Evolutionary conservation across 2,329 filamentous ascomycete species (phyloP).

Genomic region (Thielaviopsis punctulata): DNA sequence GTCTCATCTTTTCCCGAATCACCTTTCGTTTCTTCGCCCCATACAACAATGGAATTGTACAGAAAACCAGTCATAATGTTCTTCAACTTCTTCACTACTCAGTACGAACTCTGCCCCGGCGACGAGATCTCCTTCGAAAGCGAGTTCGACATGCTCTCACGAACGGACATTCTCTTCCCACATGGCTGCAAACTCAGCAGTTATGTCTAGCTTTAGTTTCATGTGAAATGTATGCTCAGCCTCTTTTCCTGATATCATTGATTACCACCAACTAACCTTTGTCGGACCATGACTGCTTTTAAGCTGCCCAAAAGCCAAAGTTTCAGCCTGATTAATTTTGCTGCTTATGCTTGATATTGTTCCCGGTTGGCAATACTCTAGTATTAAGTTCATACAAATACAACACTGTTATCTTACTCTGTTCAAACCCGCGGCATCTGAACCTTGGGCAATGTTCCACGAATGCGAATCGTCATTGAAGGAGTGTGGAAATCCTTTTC

Average conservation of each 20-base stretch:
- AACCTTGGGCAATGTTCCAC: conserved; percentile 14
- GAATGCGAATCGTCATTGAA: conserved; percentile 4
- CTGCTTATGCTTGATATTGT: neutral
- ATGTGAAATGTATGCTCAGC: no score
- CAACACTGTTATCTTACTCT: conserved; percentile 2
- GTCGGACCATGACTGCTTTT: no score
- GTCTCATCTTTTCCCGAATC: no score
- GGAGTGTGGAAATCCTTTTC: conserved; percentile 20
- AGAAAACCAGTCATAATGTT: neutral
- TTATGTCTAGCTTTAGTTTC: no score
- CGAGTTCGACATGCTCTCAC: neutral
- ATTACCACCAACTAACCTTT: no score
- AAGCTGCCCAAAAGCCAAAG: neutral
- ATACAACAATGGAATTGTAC: neutral
- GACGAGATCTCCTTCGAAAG: neutral
- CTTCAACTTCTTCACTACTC: neutral
- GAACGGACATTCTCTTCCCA: neutral
- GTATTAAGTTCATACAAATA: neutral
- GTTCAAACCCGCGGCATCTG: conserved; percentile 7
- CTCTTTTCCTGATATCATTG: no score
- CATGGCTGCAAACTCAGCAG: no score
- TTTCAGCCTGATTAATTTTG: neutral
- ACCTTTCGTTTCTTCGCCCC: neutral
- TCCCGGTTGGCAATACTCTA: neutral
- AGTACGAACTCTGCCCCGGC: neutral